phyloP scores from a whole-genome alignment of 2,329 filamentous ascomycete species.

The Zelopaecilomyces penicillatus region DNA sequence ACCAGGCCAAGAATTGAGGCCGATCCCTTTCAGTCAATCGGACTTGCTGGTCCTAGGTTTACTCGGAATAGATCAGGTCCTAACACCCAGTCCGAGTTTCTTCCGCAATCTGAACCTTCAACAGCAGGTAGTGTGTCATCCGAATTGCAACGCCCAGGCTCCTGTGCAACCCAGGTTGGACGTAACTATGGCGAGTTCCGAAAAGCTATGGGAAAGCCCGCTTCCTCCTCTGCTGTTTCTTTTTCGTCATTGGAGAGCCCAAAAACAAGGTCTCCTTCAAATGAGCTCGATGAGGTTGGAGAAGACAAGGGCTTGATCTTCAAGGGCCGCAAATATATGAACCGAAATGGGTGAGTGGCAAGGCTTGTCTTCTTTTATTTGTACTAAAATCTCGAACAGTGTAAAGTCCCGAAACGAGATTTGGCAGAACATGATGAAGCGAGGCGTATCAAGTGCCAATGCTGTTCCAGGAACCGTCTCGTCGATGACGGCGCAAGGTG shows the following conservation, averaged over 20 bases:
- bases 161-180: constrained; percentile 16
- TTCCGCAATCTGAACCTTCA: constrained; percentile 16
- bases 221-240: constrained; percentile 13
- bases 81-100: constrained; percentile 26
- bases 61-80: constrained; percentile 17
- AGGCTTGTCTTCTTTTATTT: no score
- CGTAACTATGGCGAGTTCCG: constrained; percentile 21
- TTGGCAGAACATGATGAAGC: constrained; percentile 43
- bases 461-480: constrained; percentile 41
- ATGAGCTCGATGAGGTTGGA: constrained; percentile 20
- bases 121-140: constrained; percentile 13
- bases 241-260: not conserved
- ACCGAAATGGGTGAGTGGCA: constrained; percentile 22
- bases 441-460: constrained; percentile 39
- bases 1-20: constrained; percentile 4
- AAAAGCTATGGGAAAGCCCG: constrained; percentile 16
- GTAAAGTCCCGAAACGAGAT: constrained; percentile 35
- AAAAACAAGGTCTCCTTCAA: constrained; percentile 2
- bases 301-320: constrained; percentile 29
- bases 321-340: constrained; percentile 25
- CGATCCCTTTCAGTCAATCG: constrained; percentile 16
- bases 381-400: constrained; percentile 14
- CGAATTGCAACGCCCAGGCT: constrained; percentile 15
- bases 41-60: constrained; percentile 9
- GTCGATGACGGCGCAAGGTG: constrained; percentile 45